Evolutionary conservation across 31 red algal species (phyloP), one percentile per base, ranked within the genome.

Genomic region (Odonthalia washingtoniensis): DNA sequence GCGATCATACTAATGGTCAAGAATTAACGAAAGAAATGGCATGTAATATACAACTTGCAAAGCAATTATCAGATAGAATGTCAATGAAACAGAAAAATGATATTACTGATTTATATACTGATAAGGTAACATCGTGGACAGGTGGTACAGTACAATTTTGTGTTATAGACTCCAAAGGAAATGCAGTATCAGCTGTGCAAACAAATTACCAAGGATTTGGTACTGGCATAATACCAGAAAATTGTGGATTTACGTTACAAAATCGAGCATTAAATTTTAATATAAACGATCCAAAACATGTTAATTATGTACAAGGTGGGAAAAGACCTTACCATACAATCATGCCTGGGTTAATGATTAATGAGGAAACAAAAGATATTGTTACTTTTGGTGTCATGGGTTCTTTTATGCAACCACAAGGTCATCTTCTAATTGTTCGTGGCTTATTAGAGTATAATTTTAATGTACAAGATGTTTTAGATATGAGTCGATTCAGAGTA

Each of bases 391-490:
- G 96, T 27, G 89, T 94, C 30, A 98, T 96, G 93, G 96, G 96
- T 31, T 90, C 89, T 32, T 93, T 94, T 57, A 95, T 95, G 91
- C 96, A 98, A 41, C 93, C 96, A 42, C 96, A 98, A 80, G 96
- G 91, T 5, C 96, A 98, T 57, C 40, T 94, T 41, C 93, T 95
- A 69, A 74, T 98, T 38, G 37, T 98, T 1, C 72, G 81, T 45
- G 67, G 81, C 21, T 38, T 98, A 74, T 14, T 95, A 40, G 96
- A 98, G 36, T 42, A 76, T 12, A 80, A 57, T n/a, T 43, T 95
- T 70, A 79, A 94, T 81, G 68, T 90, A 46, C 96, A 98, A 68
- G 60, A 72, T 40, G 93, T 93, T 53, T 46, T 98, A 43, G 96
- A 98, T 72, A 67, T 75, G 6, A 21, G 63, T 3, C 79, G 96